Base-by-base conservation (phyloP, 257 asterid species). In the Nicotiana attenuata region DNA sequence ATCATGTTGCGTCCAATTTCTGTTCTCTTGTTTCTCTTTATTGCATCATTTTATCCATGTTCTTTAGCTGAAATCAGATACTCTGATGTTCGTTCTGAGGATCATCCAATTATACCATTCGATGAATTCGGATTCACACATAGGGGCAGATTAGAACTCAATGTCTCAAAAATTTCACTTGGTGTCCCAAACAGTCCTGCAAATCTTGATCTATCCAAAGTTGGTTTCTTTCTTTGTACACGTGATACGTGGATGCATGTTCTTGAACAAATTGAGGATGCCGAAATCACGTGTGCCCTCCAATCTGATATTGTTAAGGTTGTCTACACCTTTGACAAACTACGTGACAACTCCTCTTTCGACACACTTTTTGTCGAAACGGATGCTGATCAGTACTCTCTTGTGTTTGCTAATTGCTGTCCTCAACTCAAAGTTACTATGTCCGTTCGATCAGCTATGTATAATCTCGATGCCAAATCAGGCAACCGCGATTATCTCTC, bases 111-210 rank as follows among this genome's bases (percentile, higher is more conserved):
- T n/a, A 91, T 93, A 81, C 92, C 92, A 56, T 91, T 92, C 83
- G 95, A 92, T 85, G 98, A 92, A 81, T 91, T 94, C 87, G 97
- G 98, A 0, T 94, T 93, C 94, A 91, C 97, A 57, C 95, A 82
- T 85, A 92, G 92, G 22, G 98, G 98, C 55, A 95, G 91, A 41
- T 87, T 94, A 65, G 89, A 94, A 83, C 97, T 93, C 84, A 91
- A 88, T 85, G 85, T 94, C 83, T 83, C 92, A 45, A 66, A 84
- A 35, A 88, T 93, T 83, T 65, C 91, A 61, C 65, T 90, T 47
- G 56, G 81, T 71, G 86, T 87, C 22, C 52, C 16, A 26, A 20
- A 88, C 78, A 89, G 88, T 76, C 88, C 83, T 17, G 3, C 92
- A 11, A 81, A 85, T 8, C 88, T 81, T 24, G 89, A 88, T 75